Conservation (phyloP, 331 rosid species). For the Quercus phellos region DNA sequence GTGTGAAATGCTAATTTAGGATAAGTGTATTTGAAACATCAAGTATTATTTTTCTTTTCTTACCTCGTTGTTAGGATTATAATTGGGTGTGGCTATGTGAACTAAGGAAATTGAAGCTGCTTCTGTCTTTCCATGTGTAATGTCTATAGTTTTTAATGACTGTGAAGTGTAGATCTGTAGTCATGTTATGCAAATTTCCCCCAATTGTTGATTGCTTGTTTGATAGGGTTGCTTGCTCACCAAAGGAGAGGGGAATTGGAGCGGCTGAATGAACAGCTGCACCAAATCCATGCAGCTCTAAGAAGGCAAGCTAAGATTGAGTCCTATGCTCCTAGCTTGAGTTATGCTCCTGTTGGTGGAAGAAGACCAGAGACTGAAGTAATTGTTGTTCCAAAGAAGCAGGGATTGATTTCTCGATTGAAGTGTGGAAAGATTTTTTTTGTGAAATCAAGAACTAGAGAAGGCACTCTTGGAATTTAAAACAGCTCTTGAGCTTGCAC, state of each 20-base stretch:
- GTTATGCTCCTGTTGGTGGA: slow-evolving; percentile 81
- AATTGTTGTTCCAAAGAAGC: slow-evolving; percentile 73
- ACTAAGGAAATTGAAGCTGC: neutral
- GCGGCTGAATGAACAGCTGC: slow-evolving; percentile 78
- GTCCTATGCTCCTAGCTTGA: slow-evolving; percentile 89
- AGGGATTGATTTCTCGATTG: slow-evolving; percentile 72
- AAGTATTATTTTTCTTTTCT: neutral
- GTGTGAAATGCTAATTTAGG: neutral
- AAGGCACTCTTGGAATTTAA: slow-evolving; percentile 68
- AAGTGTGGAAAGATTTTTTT: slow-evolving; percentile 80
- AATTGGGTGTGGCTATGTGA: neutral
- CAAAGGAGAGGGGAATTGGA: slow-evolving; percentile 83
- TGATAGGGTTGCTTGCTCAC: slow-evolving; percentile 84
- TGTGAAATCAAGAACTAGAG: slow-evolving; percentile 80
- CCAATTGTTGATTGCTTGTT: slow-evolving; percentile 4
- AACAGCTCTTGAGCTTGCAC: slow-evolving; percentile 75
- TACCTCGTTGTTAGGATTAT: neutral
- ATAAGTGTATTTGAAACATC: neutral
- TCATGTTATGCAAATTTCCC: neutral
- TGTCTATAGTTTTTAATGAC: too few relatives aligned
- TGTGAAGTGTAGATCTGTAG: neutral
- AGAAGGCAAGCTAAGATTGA: slow-evolving; percentile 96
- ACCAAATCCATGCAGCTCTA: slow-evolving; percentile 78
- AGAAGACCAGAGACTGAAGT: slow-evolving; percentile 68
- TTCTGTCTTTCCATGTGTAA: neutral